Conservation (phyloP, 2,329 filamentous ascomycete species). For the Exophiala xenobiotica region DNA sequence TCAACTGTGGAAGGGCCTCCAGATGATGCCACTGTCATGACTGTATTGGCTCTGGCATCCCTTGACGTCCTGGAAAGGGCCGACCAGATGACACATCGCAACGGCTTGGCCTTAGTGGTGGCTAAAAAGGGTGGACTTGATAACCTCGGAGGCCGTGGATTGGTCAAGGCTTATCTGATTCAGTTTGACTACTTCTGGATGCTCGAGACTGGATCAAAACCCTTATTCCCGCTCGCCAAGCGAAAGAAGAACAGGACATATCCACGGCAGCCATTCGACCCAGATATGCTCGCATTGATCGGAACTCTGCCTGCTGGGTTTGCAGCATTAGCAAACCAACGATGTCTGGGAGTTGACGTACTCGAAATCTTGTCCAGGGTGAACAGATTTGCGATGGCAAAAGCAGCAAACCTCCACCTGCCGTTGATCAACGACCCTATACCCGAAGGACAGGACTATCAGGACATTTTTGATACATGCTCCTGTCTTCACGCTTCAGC, state of each 20-base stretch:
- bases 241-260: constrained; percentile 10
- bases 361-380: constrained; percentile 20
- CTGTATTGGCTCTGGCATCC: constrained; percentile 15
- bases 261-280: constrained; percentile 14
- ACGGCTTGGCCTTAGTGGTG: constrained; percentile 19
- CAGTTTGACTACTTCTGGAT: constrained; percentile 22
- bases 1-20: constrained; percentile 7
- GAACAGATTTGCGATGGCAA: constrained; percentile 10
- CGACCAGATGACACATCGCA: constrained; percentile 15
- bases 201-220: constrained; percentile 16
- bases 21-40: constrained; percentile 15
- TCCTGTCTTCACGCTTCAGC: constrained; percentile 21
- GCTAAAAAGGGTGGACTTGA: constrained; percentile 22
- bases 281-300: constrained; percentile 9
- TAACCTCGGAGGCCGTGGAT: constrained; percentile 9
- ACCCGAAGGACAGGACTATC: constrained; percentile 15
- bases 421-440: constrained; percentile 6
- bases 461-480: constrained; percentile 18
- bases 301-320: constrained; percentile 10
- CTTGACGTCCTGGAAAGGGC: constrained; percentile 16
- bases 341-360: constrained; percentile 12
- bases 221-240: constrained; percentile 11
- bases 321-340: constrained; percentile 9
- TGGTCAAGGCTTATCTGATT: constrained; percentile 18
- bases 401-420: neutral